These are phyloP conservation scores for Galeopsis tetrahit DNA, from an alignment of 257 asterid species.

Conservation along the genomic window DNA sequence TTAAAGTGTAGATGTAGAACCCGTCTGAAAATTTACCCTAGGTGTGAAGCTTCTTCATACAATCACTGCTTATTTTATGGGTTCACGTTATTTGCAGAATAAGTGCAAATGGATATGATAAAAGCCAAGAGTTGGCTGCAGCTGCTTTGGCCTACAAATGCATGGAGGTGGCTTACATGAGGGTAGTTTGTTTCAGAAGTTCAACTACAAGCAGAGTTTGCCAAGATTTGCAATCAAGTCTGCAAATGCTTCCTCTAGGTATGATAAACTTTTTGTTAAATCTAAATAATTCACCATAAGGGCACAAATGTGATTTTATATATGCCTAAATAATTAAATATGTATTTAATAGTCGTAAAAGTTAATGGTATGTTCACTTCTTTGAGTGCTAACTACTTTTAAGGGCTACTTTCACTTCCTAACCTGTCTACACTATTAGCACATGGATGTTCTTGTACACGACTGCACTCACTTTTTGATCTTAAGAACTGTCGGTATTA, in stretches of 20 bases:
- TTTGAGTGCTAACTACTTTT: too few species aligned
- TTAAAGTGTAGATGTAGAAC: constrained; percentile 27
- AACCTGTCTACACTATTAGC: too few species aligned
- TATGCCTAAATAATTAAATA: neutral
- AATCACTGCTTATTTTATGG: constrained; percentile 30
- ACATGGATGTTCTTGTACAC: neutral
- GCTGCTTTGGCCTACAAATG: constrained; percentile 94
- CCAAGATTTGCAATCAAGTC: constrained; percentile 67
- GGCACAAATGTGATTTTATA: constrained; percentile 1
- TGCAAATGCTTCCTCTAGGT: constrained; percentile 83
- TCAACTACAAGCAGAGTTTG: constrained; percentile 51
- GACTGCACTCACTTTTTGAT: neutral
- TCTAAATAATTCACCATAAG: constrained; percentile 15
- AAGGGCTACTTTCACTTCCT: too few species aligned
- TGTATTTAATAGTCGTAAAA: neutral
- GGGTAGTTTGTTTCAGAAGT: constrained; percentile 74
- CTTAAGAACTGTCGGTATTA: neutral
- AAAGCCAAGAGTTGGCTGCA: constrained; percentile 70
- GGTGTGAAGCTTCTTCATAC: constrained; percentile 25
- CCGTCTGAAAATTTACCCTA: constrained; percentile 13
- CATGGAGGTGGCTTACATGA: constrained; percentile 86
- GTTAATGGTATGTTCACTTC: neutral
- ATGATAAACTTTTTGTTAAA: constrained; percentile 24
- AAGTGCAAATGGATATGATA: constrained; percentile 78
- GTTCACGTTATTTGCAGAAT: constrained; percentile 57